Conservation (phyloP, 306 rosid species). For the Trifolium repens region DNA sequence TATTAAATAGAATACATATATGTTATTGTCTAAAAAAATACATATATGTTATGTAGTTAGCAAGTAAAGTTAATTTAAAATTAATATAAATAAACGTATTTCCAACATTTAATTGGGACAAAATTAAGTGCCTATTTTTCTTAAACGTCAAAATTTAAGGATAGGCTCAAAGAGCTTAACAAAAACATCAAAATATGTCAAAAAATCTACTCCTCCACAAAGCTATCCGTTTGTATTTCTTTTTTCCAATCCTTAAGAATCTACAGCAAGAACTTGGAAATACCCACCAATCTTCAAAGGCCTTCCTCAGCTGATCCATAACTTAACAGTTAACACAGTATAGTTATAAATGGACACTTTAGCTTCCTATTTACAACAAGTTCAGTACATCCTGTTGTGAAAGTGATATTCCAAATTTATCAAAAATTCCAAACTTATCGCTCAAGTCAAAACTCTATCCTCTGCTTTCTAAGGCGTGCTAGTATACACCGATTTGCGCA, state of each 20-base stretch:
- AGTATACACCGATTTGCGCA: neutral
- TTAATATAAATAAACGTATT: neutral
- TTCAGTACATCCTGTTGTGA: neutral
- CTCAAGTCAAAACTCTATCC: neutral
- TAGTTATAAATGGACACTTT: neutral
- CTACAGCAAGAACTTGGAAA: neutral
- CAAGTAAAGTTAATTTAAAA: neutral
- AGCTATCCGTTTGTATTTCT: neutral
- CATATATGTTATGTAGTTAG: neutral
- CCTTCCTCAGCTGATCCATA: neutral
- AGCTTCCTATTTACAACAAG: neutral
- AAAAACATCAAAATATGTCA: neutral
- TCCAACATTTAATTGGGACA: neutral
- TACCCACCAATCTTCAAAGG: constrained; percentile 8
- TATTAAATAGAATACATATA: too few relatives aligned
- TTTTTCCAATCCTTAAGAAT: neutral
- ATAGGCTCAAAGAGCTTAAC: neutral
- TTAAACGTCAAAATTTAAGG: neutral
- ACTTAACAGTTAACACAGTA: neutral
- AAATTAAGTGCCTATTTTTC: neutral
- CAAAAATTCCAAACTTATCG: neutral
- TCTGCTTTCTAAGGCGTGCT: neutral
- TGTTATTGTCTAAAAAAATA: neutral
- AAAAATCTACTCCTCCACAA: constrained; percentile 9
- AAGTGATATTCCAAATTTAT: too few relatives aligned